phyloP scores from a whole-genome alignment of 371 early-diverging fungal species.

The Umbelopsis sp. region DNA sequence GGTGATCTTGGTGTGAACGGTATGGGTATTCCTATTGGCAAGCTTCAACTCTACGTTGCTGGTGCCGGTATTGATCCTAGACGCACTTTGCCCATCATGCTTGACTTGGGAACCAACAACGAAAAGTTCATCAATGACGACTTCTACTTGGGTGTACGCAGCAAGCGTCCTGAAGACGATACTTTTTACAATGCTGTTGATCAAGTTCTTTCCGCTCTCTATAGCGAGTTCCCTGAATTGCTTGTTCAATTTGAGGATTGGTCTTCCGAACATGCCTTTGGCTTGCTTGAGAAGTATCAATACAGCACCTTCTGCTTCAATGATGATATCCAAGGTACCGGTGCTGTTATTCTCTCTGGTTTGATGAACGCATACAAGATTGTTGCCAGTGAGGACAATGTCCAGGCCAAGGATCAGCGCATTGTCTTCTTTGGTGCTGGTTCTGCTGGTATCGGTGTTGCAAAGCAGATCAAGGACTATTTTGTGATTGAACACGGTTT shows the following conservation, averaged over 20 bases:
- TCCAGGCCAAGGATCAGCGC: slow-evolving; percentile 72
- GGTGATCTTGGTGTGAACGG: slow-evolving; percentile 93
- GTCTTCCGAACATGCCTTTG: slow-evolving; percentile 87
- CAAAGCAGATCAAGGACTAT: slow-evolving; percentile 79
- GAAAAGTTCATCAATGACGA: slow-evolving; percentile 78
- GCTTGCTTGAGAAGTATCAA: slow-evolving; percentile 69
- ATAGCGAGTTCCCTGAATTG: slow-evolving; percentile 71
- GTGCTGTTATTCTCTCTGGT: slow-evolving; percentile 89
- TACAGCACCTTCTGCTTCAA: slow-evolving; percentile 74
- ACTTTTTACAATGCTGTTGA: slow-evolving; percentile 82
- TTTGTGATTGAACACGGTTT: slow-evolving; percentile 70
- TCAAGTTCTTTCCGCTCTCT: slow-evolving; percentile 75
- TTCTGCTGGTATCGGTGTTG: slow-evolving; percentile 89
- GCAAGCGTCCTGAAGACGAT: slow-evolving; percentile 71
- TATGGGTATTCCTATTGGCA: slow-evolving; percentile 92
- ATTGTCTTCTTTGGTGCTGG: slow-evolving; percentile 91
- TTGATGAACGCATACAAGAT: slow-evolving; percentile 85
- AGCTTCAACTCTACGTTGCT: slow-evolving; percentile 88
- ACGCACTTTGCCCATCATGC: slow-evolving; percentile 82
- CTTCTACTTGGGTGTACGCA: slow-evolving; percentile 81
- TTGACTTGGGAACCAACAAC: slow-evolving; percentile 92
- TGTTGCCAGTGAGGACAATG: slow-evolving; percentile 50
- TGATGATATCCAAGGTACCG: slow-evolving; percentile 78
- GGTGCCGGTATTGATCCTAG: slow-evolving; percentile 89
- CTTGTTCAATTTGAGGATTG: slow-evolving; percentile 95